phyloP scores from a whole-genome alignment of 106 monocot species.

The Dendrobium chrysotoxum region DNA sequence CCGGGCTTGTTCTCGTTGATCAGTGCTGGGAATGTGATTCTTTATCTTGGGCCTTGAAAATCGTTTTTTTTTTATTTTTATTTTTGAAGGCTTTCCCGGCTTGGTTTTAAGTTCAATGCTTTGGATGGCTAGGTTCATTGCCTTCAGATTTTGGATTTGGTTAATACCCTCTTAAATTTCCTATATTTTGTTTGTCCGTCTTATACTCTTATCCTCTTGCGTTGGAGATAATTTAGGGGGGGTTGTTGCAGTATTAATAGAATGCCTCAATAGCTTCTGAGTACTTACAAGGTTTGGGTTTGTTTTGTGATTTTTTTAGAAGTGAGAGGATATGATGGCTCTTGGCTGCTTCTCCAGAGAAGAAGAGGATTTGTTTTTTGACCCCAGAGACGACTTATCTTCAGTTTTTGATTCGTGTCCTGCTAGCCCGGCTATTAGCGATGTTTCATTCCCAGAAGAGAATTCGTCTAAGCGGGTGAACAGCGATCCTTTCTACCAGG shows the following conservation, averaged over 20 bases:
- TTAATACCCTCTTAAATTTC: not conserved
- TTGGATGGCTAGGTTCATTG: not conserved
- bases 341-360: constrained; percentile 3
- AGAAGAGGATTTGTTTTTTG: constrained; percentile 60
- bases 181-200: not conserved
- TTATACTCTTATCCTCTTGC: not conserved
- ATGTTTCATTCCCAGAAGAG: constrained; percentile 6
- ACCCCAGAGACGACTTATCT: constrained; percentile 67
- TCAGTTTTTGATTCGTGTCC: constrained; percentile 35
- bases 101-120: not conserved
- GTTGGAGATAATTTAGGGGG: not conserved
- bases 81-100: not conserved
- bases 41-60: not conserved
- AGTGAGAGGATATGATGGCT: constrained; percentile 21
- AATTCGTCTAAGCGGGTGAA: constrained; percentile 16
- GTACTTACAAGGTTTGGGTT: not conserved
- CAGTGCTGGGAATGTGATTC: not conserved
- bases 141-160: not conserved
- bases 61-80: not conserved
- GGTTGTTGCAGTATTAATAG: not conserved
- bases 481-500: constrained; percentile 6
- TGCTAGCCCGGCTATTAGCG: constrained; percentile 10
- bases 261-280: not conserved
- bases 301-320: constrained; percentile 13
- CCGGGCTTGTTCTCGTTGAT: constrained; percentile 2